Evolutionary conservation across 1,139 yeast genomes (phyloP), one percentile per base, ranked within the genome.

Genomic region (Sugiyamaella novakii): DNA sequence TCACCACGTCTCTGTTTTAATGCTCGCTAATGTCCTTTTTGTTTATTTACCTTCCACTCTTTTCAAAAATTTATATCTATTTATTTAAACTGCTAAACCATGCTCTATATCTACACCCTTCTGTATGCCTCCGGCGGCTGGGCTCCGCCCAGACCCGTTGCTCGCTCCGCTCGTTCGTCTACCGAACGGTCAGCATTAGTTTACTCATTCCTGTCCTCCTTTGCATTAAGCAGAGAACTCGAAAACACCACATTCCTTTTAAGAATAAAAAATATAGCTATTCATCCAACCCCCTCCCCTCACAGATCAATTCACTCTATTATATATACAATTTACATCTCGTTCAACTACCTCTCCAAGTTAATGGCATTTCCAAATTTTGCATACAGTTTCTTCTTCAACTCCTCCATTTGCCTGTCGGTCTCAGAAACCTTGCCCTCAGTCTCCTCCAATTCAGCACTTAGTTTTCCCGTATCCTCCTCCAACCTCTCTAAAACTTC

Each of bases 321-420:
- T n/a, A n/a, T n/a, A n/a, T n/a, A n/a, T n/a, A n/a, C n/a, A n/a
- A n/a, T n/a, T n/a, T n/a, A n/a, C n/a, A n/a, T n/a, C n/a, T n/a
- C n/a, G n/a, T n/a, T n/a, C n/a, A n/a, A 8, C 21, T 40, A 40
- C 37, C 42, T 34, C 52, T 92, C 98, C 45, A 92, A 73, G 65
- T 91, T 91, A 64, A 92, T 92, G 54, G 89, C 83, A 58, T 80
- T 80, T 31, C 98, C 98, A 65, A 92, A 92, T 66, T 87, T 89
- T 14, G 88, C 87, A 63, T 92, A 92, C 52, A 92, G 73, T n/a
- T 74, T 75, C 28, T 79, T 76, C 70, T 91, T 92, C 59, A 91
- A 76, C 30, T 68, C 76, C 7, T 67, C 68, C 69, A 91, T 75
- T 54, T 78, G 72, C 3, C 71, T 75, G 52, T 81, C 83, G 35